Evolutionary conservation across 2,329 filamentous ascomycete genomes (phyloP).

Genomic region (Alternaria angustiovoidea): DNA sequence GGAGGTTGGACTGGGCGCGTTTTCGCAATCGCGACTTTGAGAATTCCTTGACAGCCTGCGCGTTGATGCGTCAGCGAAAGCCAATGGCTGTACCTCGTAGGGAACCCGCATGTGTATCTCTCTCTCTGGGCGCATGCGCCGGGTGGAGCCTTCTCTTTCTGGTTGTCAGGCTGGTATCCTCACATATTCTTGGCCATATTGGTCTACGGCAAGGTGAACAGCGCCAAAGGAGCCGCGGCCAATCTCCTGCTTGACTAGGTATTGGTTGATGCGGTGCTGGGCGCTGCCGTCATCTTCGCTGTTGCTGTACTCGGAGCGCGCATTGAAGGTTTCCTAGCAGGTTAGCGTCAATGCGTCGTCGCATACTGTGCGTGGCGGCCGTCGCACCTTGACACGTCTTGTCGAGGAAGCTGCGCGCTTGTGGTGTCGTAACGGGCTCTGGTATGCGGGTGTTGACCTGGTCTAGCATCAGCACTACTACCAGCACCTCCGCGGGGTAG

Average conservation of each 20-base stretch:
- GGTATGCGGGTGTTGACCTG: slow-evolving; percentile 66
- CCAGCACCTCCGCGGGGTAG: slow-evolving; percentile 32
- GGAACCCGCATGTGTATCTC: slow-evolving; percentile 32
- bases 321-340: slow-evolving; percentile 85
- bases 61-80: slow-evolving; percentile 39
- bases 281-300: slow-evolving; percentile 82
- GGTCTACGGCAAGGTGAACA: slow-evolving; percentile 88
- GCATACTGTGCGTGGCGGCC: not conserved
- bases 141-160: slow-evolving; percentile 1
- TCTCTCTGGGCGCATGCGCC: slow-evolving; percentile 5
- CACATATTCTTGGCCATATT: slow-evolving; percentile 93
- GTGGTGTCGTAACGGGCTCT: slow-evolving; percentile 72
- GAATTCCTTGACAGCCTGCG: slow-evolving; percentile 94
- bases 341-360: not conserved
- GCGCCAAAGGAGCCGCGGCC: slow-evolving; percentile 95
- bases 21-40: slow-evolving; percentile 91
- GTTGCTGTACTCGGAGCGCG: slow-evolving; percentile 83
- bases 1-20: slow-evolving; percentile 86
- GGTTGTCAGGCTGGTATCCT: slow-evolving; percentile 50
- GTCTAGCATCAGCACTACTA: slow-evolving; percentile 25
- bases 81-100: slow-evolving; percentile 25
- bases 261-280: slow-evolving; percentile 92
- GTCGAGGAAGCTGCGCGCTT: slow-evolving; percentile 67
- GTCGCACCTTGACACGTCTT: slow-evolving; percentile 67
- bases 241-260: slow-evolving; percentile 92